Evolutionary conservation across 176 grass and related monocot genomes (phyloP), one percentile per base, ranked within the genome.

Genomic region (Puccinellia tenuiflora): DNA sequence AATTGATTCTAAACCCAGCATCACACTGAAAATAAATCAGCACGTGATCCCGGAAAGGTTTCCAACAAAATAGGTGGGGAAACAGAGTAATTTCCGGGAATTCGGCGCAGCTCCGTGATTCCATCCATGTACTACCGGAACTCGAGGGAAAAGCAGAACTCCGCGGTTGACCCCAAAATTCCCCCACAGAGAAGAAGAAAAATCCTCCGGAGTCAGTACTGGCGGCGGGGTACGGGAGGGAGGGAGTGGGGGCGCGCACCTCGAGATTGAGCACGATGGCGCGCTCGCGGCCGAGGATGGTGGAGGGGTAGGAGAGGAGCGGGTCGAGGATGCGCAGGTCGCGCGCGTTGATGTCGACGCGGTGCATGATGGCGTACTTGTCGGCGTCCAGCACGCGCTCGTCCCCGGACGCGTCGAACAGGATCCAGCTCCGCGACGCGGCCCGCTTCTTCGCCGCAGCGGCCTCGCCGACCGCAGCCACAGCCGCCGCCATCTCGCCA

Each of bases 191-290:
- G 6, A 6, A 39, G 6, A 43, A 55, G 15, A 26, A 47, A 8
- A 17, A 34, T 9, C 25, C n/a, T n/a, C n/a, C n/a, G n/a, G n/a
- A n/a, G n/a, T 11, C 43, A 10, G n/a, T 20, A 64, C 37, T 26
- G 37, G 26, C n/a, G 51, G n/a, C 3, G 38, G 33, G 20, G 55
- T 12, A 12, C 5, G 1, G 30, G 29, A 10, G 1, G 5, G 7
- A 11, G 30, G 18, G 42, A n/a, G n/a, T 12, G 22, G 68, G 26
- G 1, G 29, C 20, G 39, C 28, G 47, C 61, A 99, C 97, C 93
- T 99, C 97, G 33, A 99, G 91, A 84, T 99, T 99, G 88, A 99
- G 93, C 3, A 99, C 97, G 85, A 99, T 94, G 37, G 97, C 97
- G 18, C 89, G 79, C 89, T 99, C 97, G 22, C 97, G 93, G 3